phyloP scores from a whole-genome alignment of 441 rosid genomes.

The Adansonia gregorii region DNA sequence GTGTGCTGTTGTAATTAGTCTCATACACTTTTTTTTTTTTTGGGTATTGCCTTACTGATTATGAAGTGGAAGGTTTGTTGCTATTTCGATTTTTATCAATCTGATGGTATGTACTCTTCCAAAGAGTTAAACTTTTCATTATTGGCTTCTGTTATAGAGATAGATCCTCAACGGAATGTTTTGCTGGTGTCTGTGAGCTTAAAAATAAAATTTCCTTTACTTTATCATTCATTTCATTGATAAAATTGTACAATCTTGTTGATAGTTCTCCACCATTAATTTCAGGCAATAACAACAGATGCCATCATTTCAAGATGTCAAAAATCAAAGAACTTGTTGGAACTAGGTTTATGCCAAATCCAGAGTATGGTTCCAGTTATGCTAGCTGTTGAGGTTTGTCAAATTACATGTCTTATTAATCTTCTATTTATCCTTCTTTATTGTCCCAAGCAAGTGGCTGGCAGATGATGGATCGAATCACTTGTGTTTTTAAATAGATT shows the following conservation, averaged over 20 bases:
- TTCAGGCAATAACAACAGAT: conserved; percentile 72
- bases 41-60: not conserved
- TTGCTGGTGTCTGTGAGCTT: conserved; percentile 10
- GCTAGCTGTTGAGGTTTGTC: conserved; percentile 73
- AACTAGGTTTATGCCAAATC: conserved; percentile 53
- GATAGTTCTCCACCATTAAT: conserved; percentile 27
- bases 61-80: not conserved
- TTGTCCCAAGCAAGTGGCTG: not conserved
- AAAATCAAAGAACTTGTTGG: conserved; percentile 51
- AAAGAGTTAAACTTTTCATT: not conserved
- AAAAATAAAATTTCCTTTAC: not conserved
- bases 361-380: conserved; percentile 66
- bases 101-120: not conserved
- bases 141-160: not conserved
- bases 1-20: conserved; percentile 41
- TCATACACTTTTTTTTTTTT: not conserved
- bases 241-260: conserved; percentile 10
- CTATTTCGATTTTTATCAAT: not conserved
- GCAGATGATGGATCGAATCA: not conserved
- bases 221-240: not conserved
- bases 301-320: conserved; percentile 53
- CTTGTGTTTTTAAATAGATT: not conserved
- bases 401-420: not conserved
- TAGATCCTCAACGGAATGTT: not conserved
- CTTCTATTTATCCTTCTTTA: not conserved